These are phyloP conservation scores for Pyropia haitanensis DNA, from an alignment of 23 red algal species.

Conservation along the genomic window DNA sequence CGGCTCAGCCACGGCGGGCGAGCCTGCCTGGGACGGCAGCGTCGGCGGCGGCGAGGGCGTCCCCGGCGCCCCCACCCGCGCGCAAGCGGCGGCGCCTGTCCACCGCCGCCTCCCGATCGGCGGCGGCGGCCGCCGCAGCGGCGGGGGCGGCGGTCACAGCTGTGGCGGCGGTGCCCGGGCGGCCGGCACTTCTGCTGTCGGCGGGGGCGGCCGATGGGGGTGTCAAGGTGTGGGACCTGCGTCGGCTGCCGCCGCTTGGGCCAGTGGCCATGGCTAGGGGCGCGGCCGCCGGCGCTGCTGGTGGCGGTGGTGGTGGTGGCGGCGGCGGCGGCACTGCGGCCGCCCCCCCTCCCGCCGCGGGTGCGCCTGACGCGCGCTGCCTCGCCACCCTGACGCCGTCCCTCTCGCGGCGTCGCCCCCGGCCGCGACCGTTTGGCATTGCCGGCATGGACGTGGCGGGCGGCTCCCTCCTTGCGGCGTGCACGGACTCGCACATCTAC, in stretches of 20 bases:
- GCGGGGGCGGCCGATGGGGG: constrained; percentile 59
- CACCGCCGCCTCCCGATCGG: neutral
- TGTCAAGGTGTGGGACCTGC: constrained; percentile 70
- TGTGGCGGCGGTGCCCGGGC: constrained; percentile 13
- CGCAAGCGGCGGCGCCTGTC: constrained; percentile 13
- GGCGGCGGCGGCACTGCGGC: no score
- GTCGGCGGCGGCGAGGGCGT: neutral
- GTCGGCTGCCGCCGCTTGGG: neutral
- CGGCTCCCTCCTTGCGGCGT: constrained; percentile 19
- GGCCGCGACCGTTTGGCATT: constrained; percentile 29
- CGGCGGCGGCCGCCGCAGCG: constrained; percentile 1
- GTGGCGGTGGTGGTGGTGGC: no score
- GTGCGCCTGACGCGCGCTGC: neutral
- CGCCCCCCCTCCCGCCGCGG: no score
- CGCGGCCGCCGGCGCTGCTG: no score
- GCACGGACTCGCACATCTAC: constrained; percentile 47
- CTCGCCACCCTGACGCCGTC: neutral
- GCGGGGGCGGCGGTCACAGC: constrained; percentile 21
- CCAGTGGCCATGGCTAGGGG: no score
- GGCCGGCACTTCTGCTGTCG: constrained; percentile 12
- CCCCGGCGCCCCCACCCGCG: neutral
- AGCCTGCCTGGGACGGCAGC: no score
- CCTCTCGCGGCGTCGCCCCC: neutral
- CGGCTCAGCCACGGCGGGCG: no score
- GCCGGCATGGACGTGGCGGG: constrained; percentile 37